phyloP scores from a whole-genome alignment of 805 yeast genomes.

The Starmerella floricola region DNA sequence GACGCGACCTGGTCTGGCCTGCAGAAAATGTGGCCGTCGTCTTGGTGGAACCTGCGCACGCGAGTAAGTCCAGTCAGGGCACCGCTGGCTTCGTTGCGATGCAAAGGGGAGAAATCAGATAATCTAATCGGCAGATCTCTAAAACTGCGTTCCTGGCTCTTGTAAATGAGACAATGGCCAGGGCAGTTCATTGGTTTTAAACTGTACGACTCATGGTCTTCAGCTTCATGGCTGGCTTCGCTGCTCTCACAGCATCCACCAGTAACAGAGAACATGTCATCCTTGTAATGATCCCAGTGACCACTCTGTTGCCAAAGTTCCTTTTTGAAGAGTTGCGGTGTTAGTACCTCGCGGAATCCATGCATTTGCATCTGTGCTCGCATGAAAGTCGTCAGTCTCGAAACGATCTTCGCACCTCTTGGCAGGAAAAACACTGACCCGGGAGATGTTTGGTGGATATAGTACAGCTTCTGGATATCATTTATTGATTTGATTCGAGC shows the following conservation, averaged over 20 bases:
- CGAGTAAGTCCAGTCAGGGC: constrained; percentile 86
- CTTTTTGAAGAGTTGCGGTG: constrained; percentile 77
- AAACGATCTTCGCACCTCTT: constrained; percentile 79
- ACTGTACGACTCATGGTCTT: constrained; percentile 44
- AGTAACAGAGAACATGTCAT: constrained; percentile 84
- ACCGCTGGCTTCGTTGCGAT: constrained; percentile 90
- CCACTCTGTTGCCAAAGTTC: constrained; percentile 84
- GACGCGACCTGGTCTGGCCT: constrained; percentile 56
- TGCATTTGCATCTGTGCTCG: constrained; percentile 65
- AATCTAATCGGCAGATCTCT: constrained; percentile 75
- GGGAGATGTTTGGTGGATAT: constrained; percentile 72
- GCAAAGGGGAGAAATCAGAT: constrained; percentile 84
- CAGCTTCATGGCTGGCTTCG: background rate
- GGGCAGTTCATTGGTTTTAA: constrained; percentile 74
- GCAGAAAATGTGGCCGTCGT: constrained; percentile 95
- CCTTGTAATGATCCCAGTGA: constrained; percentile 90
- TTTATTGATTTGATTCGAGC: constrained; percentile 34
- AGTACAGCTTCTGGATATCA: constrained; percentile 58
- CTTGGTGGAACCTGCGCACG: constrained; percentile 92
- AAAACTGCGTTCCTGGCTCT: constrained; percentile 63
- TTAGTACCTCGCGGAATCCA: constrained; percentile 84
- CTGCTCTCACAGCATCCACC: constrained; percentile 17
- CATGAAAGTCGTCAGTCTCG: constrained; percentile 69
- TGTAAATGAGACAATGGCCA: constrained; percentile 72
- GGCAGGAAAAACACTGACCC: constrained; percentile 90